Percentiles rank a stretch among this genome's conserved stretches.
These are phyloP conservation scores for Gossypium schwendimanii DNA, from an alignment of 441 rosid species.

Conservation along the genomic window DNA sequence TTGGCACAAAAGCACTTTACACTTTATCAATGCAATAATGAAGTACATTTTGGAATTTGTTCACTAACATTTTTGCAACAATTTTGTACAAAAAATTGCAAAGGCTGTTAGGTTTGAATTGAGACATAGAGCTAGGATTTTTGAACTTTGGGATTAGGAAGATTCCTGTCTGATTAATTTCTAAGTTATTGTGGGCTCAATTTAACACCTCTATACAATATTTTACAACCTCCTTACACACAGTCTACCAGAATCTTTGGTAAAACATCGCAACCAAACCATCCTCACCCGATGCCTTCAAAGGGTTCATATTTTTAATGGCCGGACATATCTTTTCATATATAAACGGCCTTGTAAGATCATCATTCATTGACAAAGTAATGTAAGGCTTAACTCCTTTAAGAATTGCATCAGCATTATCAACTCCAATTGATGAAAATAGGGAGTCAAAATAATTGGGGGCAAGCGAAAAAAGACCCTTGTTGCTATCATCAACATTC, in stretches of 20 bases:
- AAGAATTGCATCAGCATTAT: neutral
- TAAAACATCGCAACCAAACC: neutral
- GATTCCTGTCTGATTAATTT: neutral
- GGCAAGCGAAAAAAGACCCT: neutral
- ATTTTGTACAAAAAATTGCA: neutral
- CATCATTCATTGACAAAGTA: neutral
- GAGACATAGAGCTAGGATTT: neutral
- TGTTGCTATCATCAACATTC: too few relatives aligned
- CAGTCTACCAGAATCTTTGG: neutral
- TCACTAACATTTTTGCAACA: neutral
- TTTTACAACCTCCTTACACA: neutral
- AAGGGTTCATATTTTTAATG: neutral
- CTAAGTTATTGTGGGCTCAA: neutral
- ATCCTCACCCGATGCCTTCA: neutral
- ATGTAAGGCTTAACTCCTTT: neutral
- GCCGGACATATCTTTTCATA: neutral
- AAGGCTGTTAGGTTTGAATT: neutral
- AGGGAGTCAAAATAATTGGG: too few relatives aligned
- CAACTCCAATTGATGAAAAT: neutral
- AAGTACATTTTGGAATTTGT: neutral
- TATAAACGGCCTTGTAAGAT: neutral
- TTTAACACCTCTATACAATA: neutral
- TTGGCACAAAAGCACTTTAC: neutral
- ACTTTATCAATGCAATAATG: neutral
- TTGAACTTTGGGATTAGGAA: neutral